Evolutionary conservation across 306 rosid genomes (phyloP), one percentile per base, ranked within the genome.

Genomic region (Cucurbita ficifolia): DNA sequence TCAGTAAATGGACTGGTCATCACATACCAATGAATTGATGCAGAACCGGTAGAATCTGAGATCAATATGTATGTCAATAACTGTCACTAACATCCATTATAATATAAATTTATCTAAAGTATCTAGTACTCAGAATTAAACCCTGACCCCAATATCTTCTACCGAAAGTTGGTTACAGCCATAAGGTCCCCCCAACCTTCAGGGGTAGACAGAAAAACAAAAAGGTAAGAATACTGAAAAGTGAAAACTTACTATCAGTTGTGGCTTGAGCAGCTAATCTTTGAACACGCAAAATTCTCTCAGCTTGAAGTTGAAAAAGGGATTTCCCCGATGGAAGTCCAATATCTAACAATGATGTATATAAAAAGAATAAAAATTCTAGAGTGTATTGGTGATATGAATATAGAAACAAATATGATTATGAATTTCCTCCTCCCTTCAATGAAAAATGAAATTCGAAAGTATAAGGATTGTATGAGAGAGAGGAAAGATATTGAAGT

Each of bases 241-340:
- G 17, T 33, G 46, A 40, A 68, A 59, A 55, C 83, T 74, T 82
- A 92, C 98, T 87, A 72, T 83, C 92, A 69, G 78, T 89, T 76
- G 82, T 61, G 77, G 90, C 91, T 48, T 87, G 91, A 79, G 96
- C 88, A 77, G 98, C 98, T 72, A 94, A 81, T 80, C 88, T 85
- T 76, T 94, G 99, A 46, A 74, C 86, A 50, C 96, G 88, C 83
- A 94, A 90, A 85, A 91, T 94, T 83, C 92, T 84, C 88, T 94
- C 99, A 36, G 99, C 99, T 83, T 94, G 99, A 73, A 94, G 95
- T 81, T 94, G 99, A 70, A 94, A 94, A 76, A 94, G 96, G 10
- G 99, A 91, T 81, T 94, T 94, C 68, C 97, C 96, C 49, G 99
- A 94, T 78, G 99, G 99, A 81, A 94, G 99, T 76, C 99, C 99